phyloP scores from a whole-genome alignment of 257 asterid species.

The Fraxinus pennsylvanica region DNA sequence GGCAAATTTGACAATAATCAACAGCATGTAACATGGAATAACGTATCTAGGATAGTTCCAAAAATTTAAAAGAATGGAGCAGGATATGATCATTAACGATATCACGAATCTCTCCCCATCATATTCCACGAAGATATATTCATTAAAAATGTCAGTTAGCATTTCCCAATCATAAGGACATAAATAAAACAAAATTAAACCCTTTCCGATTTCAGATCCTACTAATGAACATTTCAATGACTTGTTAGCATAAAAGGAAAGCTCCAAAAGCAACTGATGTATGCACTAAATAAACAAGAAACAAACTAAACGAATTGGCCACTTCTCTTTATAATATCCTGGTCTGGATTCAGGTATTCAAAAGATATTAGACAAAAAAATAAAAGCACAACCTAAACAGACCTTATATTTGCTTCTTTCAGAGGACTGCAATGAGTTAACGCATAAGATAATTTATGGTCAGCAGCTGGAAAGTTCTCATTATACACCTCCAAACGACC shows the following conservation, averaged over 20 bases:
- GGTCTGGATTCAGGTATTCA: conserved; percentile 19
- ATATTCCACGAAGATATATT: background rate
- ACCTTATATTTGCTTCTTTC: conserved; percentile 87
- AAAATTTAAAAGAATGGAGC: background rate
- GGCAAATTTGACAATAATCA: background rate
- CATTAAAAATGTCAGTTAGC: background rate
- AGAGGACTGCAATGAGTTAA: conserved; percentile 58
- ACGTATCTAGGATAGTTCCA: conserved; percentile 6
- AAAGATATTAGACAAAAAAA: conserved; percentile 7
- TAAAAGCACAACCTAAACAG: conserved; percentile 22
- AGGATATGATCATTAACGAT: too few species aligned
- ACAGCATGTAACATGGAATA: conserved; percentile 4
- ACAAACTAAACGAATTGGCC: background rate
- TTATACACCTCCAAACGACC: conserved; percentile 98
- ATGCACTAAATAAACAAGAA: conserved; percentile 9
- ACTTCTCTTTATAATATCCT: conserved; percentile 13
- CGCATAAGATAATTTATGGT: conserved; percentile 86
- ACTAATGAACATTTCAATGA: background rate
- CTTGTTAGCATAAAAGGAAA: background rate
- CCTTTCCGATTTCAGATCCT: background rate
- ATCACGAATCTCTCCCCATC: too few species aligned
- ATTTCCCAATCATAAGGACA: background rate
- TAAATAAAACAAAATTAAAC: background rate
- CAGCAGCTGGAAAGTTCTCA: conserved; percentile 92
- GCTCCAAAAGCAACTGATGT: conserved; percentile 9